phyloP scores from a whole-genome alignment of 768 basidiomycete genomes.

The Amanita jacksonii region DNA sequence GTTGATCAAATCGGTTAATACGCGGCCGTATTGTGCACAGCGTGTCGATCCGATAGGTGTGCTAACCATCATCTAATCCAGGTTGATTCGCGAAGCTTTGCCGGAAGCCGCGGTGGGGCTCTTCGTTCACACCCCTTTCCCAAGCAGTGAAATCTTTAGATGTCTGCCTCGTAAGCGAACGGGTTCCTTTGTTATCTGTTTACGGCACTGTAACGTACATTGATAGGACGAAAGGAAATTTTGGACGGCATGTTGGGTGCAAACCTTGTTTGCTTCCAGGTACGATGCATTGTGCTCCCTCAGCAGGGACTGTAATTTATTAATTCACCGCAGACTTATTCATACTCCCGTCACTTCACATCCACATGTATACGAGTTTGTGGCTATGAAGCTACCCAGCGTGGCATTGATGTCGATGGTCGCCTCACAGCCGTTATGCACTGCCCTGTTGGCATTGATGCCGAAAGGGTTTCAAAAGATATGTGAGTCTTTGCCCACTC shows the following conservation, averaged over 20 bases:
- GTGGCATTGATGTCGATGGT: constrained; percentile 78
- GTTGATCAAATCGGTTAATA: not conserved
- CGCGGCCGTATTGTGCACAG: constrained; percentile 8
- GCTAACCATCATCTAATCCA: too few species aligned
- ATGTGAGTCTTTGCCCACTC: constrained; percentile 33
- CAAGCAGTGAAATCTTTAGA: constrained; percentile 91
- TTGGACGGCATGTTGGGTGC: constrained; percentile 97
- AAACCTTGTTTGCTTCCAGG: constrained; percentile 93
- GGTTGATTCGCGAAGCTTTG: constrained; percentile 65
- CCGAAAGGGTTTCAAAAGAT: constrained; percentile 79
- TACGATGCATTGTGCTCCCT: too few species aligned
- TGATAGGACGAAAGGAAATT: constrained; percentile 77
- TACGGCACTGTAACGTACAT: not conserved
- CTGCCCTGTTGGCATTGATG: constrained; percentile 94
- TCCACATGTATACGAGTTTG: constrained; percentile 94
- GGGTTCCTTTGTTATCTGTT: not conserved
- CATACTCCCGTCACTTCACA: constrained; percentile 90
- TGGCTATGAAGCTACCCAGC: constrained; percentile 76
- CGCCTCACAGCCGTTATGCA: constrained; percentile 76
- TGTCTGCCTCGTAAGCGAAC: constrained; percentile 71
- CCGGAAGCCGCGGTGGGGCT: constrained; percentile 72
- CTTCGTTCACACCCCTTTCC: constrained; percentile 98
- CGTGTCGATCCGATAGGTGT: too few species aligned
- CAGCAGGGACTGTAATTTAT: too few species aligned
- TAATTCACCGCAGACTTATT: constrained; percentile 54